Evolutionary conservation across 495 filamentous ascomycete genomes (phyloP).

Genomic region (Filosporella fistucella): DNA sequence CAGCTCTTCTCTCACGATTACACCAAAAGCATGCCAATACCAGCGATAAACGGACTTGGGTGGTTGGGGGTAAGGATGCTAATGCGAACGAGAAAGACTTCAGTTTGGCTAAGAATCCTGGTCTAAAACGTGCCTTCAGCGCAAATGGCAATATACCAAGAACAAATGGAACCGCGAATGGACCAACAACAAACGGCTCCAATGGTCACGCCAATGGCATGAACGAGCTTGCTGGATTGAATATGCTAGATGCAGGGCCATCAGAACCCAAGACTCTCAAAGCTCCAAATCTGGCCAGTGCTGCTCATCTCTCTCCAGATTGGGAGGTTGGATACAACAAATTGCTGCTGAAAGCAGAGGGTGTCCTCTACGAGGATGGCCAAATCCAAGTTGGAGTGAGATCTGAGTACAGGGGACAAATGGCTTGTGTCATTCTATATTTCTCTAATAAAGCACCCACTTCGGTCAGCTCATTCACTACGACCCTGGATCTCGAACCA

Average conservation of each 20-base stretch:
- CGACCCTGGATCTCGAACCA: conserved; percentile 78
- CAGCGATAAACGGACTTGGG: conserved; percentile 93
- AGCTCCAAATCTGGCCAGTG: conserved; percentile 74
- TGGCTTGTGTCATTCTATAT: conserved; percentile 93
- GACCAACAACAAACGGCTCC: conserved; percentile 43
- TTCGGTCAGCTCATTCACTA: conserved; percentile 83
- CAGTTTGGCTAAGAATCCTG: conserved; percentile 73
- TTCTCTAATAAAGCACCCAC: conserved; percentile 89
- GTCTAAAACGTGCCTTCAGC: conserved; percentile 81
- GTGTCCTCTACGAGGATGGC: conserved; percentile 88
- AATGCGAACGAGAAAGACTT: conserved; percentile 79
- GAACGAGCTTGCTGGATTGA: conserved; percentile 74
- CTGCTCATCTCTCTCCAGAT: conserved; percentile 87
- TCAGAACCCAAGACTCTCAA: conserved; percentile 53
- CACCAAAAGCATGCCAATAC: conserved; percentile 90
- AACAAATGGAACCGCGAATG: conserved; percentile 36
- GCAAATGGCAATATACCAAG: conserved; percentile 27
- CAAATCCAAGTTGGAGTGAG: conserved; percentile 92
- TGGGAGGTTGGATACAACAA: conserved; percentile 92
- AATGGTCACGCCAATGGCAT: conserved; percentile 42
- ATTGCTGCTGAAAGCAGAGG: conserved; percentile 73
- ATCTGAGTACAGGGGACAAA: conserved; percentile 87
- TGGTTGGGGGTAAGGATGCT: conserved; percentile 89
- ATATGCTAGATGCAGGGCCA: conserved; percentile 57
- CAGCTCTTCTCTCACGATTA: conserved; percentile 83